Evolutionary conservation across 2,329 filamentous ascomycete species (phyloP).

Genomic region (Fusarium sp.): DNA sequence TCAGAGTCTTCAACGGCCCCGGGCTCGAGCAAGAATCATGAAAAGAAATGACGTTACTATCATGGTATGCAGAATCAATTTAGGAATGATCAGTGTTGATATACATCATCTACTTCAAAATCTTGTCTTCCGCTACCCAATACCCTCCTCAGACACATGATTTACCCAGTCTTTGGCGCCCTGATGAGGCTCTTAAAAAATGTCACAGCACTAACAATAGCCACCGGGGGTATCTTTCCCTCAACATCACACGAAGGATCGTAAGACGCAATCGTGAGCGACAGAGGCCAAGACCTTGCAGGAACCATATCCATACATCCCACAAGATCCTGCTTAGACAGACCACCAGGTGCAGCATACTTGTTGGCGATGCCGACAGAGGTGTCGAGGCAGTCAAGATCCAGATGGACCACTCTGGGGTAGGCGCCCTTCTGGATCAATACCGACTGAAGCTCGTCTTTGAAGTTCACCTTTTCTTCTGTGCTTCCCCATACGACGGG

Average conservation of each 20-base stretch:
- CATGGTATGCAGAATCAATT: background rate
- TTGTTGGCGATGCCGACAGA: background rate
- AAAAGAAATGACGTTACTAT: background rate
- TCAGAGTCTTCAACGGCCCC: background rate
- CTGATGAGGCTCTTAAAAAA: background rate
- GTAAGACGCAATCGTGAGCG: background rate
- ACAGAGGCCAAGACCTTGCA: background rate
- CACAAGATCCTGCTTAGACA: background rate
- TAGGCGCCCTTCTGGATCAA: background rate
- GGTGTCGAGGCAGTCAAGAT: background rate
- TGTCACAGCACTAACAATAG: background rate
- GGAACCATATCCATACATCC: background rate
- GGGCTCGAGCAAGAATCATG: background rate
- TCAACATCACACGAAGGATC: background rate
- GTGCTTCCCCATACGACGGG: background rate
- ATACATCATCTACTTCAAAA: background rate
- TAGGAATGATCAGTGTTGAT: background rate
- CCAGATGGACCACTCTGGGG: background rate
- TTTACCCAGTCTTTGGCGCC: background rate
- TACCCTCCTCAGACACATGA: background rate
- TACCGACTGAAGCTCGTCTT: background rate
- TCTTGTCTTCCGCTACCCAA: background rate
- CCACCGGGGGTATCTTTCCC: background rate
- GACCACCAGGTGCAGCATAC: background rate
- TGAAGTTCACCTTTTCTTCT: background rate